Percentiles rank a stretch among this genome's conserved stretches.
Conservation (phyloP, 2,329 filamentous ascomycete genomes). For the Cryphonectria parasitica region DNA sequence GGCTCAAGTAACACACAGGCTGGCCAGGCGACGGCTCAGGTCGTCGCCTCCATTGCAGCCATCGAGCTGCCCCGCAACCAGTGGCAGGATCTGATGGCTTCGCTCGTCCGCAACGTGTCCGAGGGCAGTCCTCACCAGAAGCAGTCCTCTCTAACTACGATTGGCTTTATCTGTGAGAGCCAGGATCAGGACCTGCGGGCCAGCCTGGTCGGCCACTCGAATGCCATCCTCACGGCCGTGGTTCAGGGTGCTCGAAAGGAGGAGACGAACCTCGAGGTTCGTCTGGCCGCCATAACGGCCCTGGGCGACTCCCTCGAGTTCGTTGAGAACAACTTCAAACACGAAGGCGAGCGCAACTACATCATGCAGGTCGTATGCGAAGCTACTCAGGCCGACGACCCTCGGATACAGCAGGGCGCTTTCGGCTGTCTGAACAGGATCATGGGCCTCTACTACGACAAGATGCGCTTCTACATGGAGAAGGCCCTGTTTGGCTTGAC, state of each 20-base stretch:
- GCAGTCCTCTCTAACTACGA: slow-evolving; percentile 92
- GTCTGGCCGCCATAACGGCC: slow-evolving; percentile 88
- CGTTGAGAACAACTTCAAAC: slow-evolving; percentile 97
- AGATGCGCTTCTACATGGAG: slow-evolving; percentile 99
- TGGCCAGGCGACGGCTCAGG: slow-evolving; percentile 88
- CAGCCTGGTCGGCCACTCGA: slow-evolving; percentile 83
- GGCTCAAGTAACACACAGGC: slow-evolving; percentile 78
- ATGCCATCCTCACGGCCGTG: slow-evolving; percentile 95
- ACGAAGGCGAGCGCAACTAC: slow-evolving; percentile 98
- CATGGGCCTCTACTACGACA: slow-evolving; percentile 98
- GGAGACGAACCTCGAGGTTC: slow-evolving; percentile 88
- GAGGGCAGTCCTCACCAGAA: slow-evolving; percentile 86
- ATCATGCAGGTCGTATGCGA: slow-evolving; percentile 99
- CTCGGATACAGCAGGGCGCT: slow-evolving; percentile 89
- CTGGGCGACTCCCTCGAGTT: slow-evolving; percentile 97
- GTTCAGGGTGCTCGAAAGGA: slow-evolving; percentile 97
- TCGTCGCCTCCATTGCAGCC: slow-evolving; percentile 90
- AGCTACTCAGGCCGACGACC: slow-evolving; percentile 91
- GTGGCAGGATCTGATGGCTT: slow-evolving; percentile 90
- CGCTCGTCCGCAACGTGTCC: slow-evolving; percentile 90
- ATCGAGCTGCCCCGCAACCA: slow-evolving; percentile 93
- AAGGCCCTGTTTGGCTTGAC: slow-evolving; percentile 97
- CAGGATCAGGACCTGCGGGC: slow-evolving; percentile 85
- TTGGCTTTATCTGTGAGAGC: slow-evolving; percentile 97
- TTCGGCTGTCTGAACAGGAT: slow-evolving; percentile 98